phyloP scores from a whole-genome alignment of 805 yeast genomes.

The Ascoidea tarda region DNA sequence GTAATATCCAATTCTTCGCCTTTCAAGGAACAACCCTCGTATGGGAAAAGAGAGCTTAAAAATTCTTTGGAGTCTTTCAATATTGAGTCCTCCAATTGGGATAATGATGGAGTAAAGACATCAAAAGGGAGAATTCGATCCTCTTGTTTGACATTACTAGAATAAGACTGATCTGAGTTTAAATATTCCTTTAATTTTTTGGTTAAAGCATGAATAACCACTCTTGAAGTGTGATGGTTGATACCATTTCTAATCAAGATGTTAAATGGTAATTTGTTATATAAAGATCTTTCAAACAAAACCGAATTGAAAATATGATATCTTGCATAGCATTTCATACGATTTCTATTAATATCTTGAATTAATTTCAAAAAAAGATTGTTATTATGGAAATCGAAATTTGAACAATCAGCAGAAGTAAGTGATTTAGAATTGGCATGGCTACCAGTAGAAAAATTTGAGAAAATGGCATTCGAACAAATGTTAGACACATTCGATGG shows the following conservation, averaged over 20 bases:
- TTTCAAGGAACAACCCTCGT: constrained; percentile 7
- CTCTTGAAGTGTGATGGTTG: not conserved
- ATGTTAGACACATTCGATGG: no score
- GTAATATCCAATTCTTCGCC: constrained; percentile 1
- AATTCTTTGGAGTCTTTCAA: not conserved
- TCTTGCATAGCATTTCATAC: not conserved
- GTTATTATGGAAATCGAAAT: no score
- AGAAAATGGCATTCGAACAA: no score
- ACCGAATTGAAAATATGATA: not conserved
- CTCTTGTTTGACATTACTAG: not conserved
- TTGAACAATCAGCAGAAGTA: not conserved
- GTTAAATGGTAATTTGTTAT: not conserved
- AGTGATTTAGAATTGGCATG: not conserved
- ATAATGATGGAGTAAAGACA: not conserved
- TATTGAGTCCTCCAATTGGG: not conserved
- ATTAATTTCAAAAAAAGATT: not conserved
- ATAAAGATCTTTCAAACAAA: not conserved
- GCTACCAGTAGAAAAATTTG: no score
- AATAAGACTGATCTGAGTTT: not conserved
- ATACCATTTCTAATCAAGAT: not conserved
- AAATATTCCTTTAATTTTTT: no score
- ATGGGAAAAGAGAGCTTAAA: constrained; percentile 4
- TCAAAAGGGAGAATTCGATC: not conserved
- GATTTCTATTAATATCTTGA: not conserved
- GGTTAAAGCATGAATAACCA: not conserved